Conservation (phyloP, 441 rosid species). For the Gossypium davidsonii region DNA sequence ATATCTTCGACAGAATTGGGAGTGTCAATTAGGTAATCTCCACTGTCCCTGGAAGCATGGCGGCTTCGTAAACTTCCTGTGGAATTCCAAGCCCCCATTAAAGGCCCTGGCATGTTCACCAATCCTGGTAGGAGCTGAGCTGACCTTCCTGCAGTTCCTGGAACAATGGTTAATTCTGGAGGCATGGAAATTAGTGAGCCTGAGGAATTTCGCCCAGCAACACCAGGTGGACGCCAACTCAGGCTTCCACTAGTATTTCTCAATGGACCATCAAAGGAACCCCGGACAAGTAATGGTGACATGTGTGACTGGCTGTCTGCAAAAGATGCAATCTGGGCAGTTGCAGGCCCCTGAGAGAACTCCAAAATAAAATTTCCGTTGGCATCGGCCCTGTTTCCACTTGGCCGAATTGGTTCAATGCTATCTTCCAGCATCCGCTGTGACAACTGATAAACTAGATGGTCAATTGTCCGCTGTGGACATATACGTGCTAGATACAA, state of each 20-base stretch:
- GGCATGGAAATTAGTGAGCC: constrained; percentile 96
- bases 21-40: constrained; percentile 90
- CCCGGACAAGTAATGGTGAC: constrained; percentile 94
- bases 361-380: constrained; percentile 77
- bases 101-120: constrained; percentile 95
- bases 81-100: constrained; percentile 90
- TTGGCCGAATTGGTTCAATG: constrained; percentile 61
- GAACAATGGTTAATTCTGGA: constrained; percentile 80
- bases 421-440: constrained; percentile 95
- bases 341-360: constrained; percentile 92
- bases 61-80: constrained; percentile 94
- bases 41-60: constrained; percentile 95
- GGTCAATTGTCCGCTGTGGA: constrained; percentile 97
- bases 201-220: constrained; percentile 82
- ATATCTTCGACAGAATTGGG: constrained; percentile 93
- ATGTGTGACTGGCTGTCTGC: constrained; percentile 76
- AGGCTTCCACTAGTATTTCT: constrained; percentile 88
- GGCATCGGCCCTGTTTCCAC: constrained; percentile 56
- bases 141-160: constrained; percentile 82
- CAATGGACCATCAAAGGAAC: constrained; percentile 95
- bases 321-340: constrained; percentile 45
- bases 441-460: constrained; percentile 90
- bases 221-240: constrained; percentile 94
- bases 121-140: constrained; percentile 86
- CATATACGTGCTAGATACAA: constrained; percentile 85